Percentiles rank a stretch among this genome's conserved stretches.
These are phyloP conservation scores for Hericium erinaceus DNA, from an alignment of 768 basidiomycete genomes.

Conservation along the genomic window DNA sequence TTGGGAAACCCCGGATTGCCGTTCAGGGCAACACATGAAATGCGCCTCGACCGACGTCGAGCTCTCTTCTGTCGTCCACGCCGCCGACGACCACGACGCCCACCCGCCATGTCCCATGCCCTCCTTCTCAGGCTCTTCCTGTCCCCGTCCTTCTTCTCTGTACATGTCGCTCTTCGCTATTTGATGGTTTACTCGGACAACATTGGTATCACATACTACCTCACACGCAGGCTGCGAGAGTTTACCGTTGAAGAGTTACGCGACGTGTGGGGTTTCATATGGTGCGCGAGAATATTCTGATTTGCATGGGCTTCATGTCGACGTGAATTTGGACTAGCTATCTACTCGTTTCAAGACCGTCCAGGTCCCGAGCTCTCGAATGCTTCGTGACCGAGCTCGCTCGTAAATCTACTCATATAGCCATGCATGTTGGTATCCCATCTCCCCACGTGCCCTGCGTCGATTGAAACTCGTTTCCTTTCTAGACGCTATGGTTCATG, in stretches of 20 bases:
- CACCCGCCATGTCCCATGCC: slow-evolving; percentile 51
- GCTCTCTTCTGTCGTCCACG: background rate
- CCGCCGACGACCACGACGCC: background rate
- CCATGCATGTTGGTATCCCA: slow-evolving; percentile 72
- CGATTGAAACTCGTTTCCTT: slow-evolving; percentile 6
- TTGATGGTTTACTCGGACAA: slow-evolving; percentile 75
- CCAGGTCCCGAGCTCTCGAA: slow-evolving; percentile 87
- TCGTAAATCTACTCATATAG: slow-evolving; percentile 88
- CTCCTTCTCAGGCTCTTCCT: slow-evolving; percentile 87
- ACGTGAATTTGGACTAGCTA: slow-evolving; percentile 47
- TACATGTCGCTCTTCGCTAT: slow-evolving; percentile 89
- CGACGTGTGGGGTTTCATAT: slow-evolving; percentile 87
- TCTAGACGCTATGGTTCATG: slow-evolving; percentile 95
- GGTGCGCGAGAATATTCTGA: slow-evolving; percentile 32
- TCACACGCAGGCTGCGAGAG: slow-evolving; percentile 63
- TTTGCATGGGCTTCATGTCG: slow-evolving; percentile 23
- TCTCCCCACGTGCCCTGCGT: slow-evolving; percentile 10
- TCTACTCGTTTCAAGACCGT: slow-evolving; percentile 86
- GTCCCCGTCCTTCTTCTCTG: slow-evolving; percentile 86
- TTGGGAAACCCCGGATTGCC: background rate
- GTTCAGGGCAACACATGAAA: background rate
- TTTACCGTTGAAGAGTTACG: slow-evolving; percentile 62
- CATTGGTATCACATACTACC: slow-evolving; percentile 87
- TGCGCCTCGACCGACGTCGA: background rate
- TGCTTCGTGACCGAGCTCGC: slow-evolving; percentile 86